Base-by-base conservation (phyloP, 2,329 filamentous ascomycete genomes). In the Phialophora macrospora region DNA sequence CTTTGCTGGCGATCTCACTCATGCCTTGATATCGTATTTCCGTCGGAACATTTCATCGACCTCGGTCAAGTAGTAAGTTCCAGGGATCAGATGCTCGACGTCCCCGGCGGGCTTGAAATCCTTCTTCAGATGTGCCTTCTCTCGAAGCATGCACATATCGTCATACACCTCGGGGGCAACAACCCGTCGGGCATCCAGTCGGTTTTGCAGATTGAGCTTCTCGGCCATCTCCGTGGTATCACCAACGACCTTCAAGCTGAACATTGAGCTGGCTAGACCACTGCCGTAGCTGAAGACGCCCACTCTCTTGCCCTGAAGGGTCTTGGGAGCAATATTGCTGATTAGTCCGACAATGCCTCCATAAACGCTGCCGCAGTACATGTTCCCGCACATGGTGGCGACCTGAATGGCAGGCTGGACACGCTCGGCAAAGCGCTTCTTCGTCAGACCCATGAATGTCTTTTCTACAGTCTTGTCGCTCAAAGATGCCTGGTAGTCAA, bases 41-140 rank as follows among this genome's bases (percentile, higher is more conserved):
- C 91, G 87, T 82, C 90, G 88, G 88, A 91, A 95, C 90, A 92
- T 92, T 73, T 92, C 90, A 75, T 95, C 91, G 55, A 95, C 85
- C 77, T 89, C 88, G 75, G 87, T 87, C 65, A 95, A 84, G 81
- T 93, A 95, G 83, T 94, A 95, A 24, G 88, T 87, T 65, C 87
- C 89, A 66, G 85, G 80, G 67, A 77, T 76, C 64, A 95, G 85
- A 72, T 86, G 90, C 54, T 90, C 89, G 30, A 83, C 75, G 60
- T 87, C 87, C 64, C 91, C 91, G 74, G 83, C 78, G 68, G 91
- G 91, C 70, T 82, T 86, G 81, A 87, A 95, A 81, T 87, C 82
- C 83, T 93, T 94, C 83, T 93, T 86, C 70, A 94, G 83, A 78
- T 95, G 91, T 62, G 91, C 91, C 80, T 92, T 86, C 81, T 95